phyloP scores from a whole-genome alignment of 192 early-diverging fungal species.

The Martensiomyces pterosporus region DNA sequence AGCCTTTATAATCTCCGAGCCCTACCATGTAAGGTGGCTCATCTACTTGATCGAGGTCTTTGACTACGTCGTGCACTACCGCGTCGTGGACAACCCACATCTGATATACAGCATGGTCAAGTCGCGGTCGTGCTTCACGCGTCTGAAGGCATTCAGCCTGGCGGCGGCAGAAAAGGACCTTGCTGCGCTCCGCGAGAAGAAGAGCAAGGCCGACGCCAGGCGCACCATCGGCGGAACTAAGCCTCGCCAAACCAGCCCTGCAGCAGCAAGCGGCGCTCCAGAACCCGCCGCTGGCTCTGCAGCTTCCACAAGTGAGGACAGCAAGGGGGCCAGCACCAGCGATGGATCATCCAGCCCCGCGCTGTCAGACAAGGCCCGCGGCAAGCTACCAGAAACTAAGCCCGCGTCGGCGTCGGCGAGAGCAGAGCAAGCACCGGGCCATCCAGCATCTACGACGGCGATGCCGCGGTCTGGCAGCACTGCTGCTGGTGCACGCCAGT shows the following conservation, averaged over 20 bases:
- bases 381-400: slow-evolving; percentile 57
- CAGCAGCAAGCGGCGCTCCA: too few relatives aligned
- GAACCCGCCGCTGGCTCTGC: too few relatives aligned
- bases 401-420: slow-evolving; percentile 2
- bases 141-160: slow-evolving; percentile 64
- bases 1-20: slow-evolving; percentile 73
- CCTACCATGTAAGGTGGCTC: slow-evolving; percentile 68
- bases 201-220: slow-evolving; percentile 24
- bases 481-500: slow-evolving; percentile 8
- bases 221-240: slow-evolving; percentile 35
- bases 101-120: slow-evolving; percentile 79
- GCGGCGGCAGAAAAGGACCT: slow-evolving; percentile 59
- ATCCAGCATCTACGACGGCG: neutral
- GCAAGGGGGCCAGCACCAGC: slow-evolving; percentile 11
- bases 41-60: slow-evolving; percentile 77
- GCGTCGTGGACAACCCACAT: slow-evolving; percentile 72
- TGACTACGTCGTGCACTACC: slow-evolving; percentile 83
- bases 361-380: slow-evolving; percentile 76
- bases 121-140: slow-evolving; percentile 65
- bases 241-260: too few relatives aligned
- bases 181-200: slow-evolving; percentile 50
- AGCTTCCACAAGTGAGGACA: too few relatives aligned
- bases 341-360: slow-evolving; percentile 16
- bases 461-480: neutral
- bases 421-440: slow-evolving; percentile 9